A percentile compares a stretch with the other conserved stretches of the same genome.
Conservation (phyloP, 805 yeast genomes). For the Zygosaccharomyces pseudorouxii region DNA sequence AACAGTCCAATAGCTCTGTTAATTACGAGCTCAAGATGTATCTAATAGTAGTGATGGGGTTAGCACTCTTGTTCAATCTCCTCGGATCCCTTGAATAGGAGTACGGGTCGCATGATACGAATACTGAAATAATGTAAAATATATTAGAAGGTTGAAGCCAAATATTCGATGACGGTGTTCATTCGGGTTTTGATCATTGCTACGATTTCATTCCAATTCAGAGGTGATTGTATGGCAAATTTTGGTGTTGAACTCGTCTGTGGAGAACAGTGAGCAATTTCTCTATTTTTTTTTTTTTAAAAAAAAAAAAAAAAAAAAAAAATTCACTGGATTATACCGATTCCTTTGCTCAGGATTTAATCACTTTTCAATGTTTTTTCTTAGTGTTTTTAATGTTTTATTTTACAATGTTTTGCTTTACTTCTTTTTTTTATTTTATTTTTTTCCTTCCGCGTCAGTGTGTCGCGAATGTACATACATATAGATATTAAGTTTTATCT, state of each 20-base stretch:
- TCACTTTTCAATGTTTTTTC: background rate
- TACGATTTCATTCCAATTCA: background rate
- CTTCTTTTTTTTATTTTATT: no score
- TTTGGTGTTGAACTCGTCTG: background rate
- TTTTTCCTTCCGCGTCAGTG: background rate
- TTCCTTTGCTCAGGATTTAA: background rate
- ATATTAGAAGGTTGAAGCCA: background rate
- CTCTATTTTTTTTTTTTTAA: background rate
- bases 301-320: background rate
- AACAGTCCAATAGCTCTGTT: background rate
- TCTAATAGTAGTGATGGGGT: background rate
- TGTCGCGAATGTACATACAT: background rate
- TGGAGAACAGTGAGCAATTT: background rate
- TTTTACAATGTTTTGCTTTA: background rate
- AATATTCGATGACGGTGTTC: background rate
- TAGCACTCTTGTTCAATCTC: background rate
- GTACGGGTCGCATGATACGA: constrained; percentile 2
- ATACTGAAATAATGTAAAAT: background rate
- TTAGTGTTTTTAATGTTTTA: background rate
- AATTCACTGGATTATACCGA: background rate
- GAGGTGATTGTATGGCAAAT: background rate
- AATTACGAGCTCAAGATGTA: no score
- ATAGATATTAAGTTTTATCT: no score
- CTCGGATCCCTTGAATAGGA: constrained; percentile 5
- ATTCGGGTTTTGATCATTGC: background rate